Evolutionary conservation across 139 green algal species (phyloP).

Genomic region (Cymbomonas tetramitiformis): DNA sequence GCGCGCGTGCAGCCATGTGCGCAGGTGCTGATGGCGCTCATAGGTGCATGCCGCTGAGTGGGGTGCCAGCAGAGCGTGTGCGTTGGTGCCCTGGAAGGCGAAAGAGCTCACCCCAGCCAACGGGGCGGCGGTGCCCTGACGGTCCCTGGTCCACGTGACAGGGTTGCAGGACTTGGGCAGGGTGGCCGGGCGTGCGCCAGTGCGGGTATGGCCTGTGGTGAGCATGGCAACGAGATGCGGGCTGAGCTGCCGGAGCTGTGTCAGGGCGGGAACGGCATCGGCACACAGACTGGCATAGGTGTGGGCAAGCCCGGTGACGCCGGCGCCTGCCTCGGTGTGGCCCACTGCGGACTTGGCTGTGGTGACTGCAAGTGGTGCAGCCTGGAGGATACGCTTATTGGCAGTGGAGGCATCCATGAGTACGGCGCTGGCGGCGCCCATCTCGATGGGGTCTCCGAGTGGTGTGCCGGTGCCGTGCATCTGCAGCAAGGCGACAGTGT

Average conservation of each 20-base stretch:
- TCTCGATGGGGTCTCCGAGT: constrained; percentile 58
- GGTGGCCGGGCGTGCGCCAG: no score
- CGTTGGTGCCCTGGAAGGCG: constrained; percentile 72
- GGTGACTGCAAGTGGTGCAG: background rate
- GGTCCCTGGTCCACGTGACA: no score
- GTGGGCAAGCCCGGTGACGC: constrained; percentile 39
- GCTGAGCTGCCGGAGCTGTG: background rate
- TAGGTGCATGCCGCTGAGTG: no score
- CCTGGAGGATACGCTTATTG: no score
- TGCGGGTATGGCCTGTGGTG: no score
- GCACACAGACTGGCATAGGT: background rate
- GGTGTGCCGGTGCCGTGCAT: constrained; percentile 50
- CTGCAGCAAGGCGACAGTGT: constrained; percentile 15
- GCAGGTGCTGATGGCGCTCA: no score
- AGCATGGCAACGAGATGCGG: background rate
- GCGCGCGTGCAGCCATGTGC: no score
- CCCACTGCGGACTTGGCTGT: constrained; percentile 53
- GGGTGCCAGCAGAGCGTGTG: no score
- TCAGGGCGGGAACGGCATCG: background rate
- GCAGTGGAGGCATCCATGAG: background rate
- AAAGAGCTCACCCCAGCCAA: constrained; percentile 63
- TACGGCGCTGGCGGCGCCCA: constrained; percentile 31
- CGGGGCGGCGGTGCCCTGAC: no score
- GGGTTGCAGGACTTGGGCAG: no score
- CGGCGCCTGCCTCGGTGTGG: constrained; percentile 70